phyloP scores from a whole-genome alignment of 129 eudicot genomes.

The Calendula officinalis region DNA sequence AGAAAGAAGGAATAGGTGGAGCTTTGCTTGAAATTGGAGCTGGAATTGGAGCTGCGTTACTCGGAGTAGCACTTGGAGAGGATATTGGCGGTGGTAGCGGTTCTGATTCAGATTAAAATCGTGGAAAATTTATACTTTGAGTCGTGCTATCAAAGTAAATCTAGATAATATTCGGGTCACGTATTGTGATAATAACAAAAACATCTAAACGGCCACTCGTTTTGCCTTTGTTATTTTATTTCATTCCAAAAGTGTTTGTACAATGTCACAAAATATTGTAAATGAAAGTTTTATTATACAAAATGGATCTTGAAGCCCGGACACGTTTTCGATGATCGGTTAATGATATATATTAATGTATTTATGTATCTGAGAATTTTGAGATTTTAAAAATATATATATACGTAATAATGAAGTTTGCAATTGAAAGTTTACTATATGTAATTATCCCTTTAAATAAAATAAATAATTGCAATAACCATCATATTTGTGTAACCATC shows the following conservation, averaged over 20 bases:
- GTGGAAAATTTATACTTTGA: background rate
- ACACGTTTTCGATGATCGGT: background rate
- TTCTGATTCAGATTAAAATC: conserved; percentile 31
- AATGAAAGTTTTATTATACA: background rate
- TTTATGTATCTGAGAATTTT: background rate
- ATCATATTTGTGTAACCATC: too few species aligned
- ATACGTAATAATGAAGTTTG: too few species aligned
- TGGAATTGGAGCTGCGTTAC: conserved; percentile 36
- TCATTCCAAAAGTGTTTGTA: conserved; percentile 3
- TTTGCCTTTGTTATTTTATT: background rate
- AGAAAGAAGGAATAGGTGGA: conserved; percentile 34
- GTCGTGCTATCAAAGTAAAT: background rate
- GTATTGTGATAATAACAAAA: background rate
- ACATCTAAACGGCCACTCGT: background rate
- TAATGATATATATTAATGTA: background rate
- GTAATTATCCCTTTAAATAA: too few species aligned
- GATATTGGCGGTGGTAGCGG: conserved; percentile 29
- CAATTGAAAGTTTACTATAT: too few species aligned
- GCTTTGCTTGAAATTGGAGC: conserved; percentile 28
- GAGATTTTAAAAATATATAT: too few species aligned
- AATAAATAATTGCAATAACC: too few species aligned
- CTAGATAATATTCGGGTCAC: background rate
- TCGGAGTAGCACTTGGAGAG: conserved; percentile 37
- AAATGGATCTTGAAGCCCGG: background rate
- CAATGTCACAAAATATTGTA: background rate